These are phyloP conservation scores for Cutaneotrichosporon mucoides DNA, from an alignment of 1,284 basidiomycete species.

Conservation along the genomic window DNA sequence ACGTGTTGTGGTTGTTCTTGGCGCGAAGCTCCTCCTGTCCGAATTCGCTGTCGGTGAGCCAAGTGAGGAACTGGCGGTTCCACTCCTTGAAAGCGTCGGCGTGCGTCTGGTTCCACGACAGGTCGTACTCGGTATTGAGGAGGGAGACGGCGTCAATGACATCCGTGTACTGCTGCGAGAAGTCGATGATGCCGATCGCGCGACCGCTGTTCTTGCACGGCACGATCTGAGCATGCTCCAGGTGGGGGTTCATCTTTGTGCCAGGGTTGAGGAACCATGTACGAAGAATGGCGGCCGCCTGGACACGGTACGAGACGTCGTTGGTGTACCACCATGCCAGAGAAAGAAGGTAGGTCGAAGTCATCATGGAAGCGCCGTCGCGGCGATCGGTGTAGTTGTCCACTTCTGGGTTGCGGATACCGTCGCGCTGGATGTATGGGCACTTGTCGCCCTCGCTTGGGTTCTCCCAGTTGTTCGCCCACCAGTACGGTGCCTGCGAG, in stretches of 20 bases:
- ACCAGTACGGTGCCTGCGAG: slow-evolving; percentile 18
- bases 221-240: slow-evolving; percentile 12
- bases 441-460: neutral
- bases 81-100: slow-evolving; percentile 7
- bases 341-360: slow-evolving; percentile 3
- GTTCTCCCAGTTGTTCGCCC: slow-evolving; percentile 12
- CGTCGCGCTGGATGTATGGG: slow-evolving; percentile 15
- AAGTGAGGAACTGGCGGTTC: slow-evolving; percentile 9
- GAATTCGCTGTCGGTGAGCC: slow-evolving; percentile 10
- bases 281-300: neutral
- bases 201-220: slow-evolving; percentile 10
- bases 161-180: slow-evolving; percentile 14
- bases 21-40: slow-evolving; percentile 10
- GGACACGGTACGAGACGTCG: slow-evolving; percentile 5
- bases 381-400: slow-evolving; percentile 14
- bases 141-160: slow-evolving; percentile 10
- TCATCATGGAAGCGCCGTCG: slow-evolving; percentile 12
- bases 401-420: slow-evolving; percentile 12
- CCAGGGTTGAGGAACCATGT: slow-evolving; percentile 8
- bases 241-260: slow-evolving; percentile 10
- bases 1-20: slow-evolving; percentile 14
- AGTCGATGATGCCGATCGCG: slow-evolving; percentile 15
- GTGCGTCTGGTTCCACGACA: slow-evolving; percentile 2
- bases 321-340: slow-evolving; percentile 17
- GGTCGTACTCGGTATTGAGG: slow-evolving; percentile 3